Percentiles rank a stretch among this genome's conserved stretches.
phyloP scores from a whole-genome alignment of 2,329 filamentous ascomycete species.

The Penicillium freii region DNA sequence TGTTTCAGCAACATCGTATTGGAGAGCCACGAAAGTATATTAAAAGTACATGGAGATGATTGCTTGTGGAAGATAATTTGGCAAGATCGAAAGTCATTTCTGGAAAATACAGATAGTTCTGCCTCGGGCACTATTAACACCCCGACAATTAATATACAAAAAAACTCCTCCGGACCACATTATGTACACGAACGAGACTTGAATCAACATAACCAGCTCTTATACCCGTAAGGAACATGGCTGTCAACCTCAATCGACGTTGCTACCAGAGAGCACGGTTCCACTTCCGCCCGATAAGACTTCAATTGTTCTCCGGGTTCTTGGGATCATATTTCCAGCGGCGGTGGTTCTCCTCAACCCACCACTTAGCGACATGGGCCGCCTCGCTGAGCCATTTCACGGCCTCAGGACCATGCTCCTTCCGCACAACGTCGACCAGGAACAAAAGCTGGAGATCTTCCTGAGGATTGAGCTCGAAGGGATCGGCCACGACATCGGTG shows the following conservation, averaged over 20 bases:
- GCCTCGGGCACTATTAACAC: neutral
- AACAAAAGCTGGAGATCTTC: slow-evolving; percentile 33
- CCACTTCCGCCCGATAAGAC: too few relatives aligned
- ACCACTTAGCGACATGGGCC: slow-evolving; percentile 39
- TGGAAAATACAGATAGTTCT: neutral
- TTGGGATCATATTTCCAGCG: slow-evolving; percentile 20
- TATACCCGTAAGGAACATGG: neutral
- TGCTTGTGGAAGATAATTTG: neutral
- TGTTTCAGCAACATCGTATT: neutral
- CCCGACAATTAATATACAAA: neutral
- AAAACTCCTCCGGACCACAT: neutral
- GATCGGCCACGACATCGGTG: slow-evolving; percentile 36
- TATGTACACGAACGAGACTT: neutral
- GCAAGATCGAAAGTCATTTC: neutral
- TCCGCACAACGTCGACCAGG: slow-evolving; percentile 27
- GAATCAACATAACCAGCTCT: neutral
- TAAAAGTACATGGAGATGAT: neutral
- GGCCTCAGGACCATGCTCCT: slow-evolving; percentile 33
- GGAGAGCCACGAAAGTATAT: neutral
- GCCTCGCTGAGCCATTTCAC: slow-evolving; percentile 38
- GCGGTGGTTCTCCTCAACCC: slow-evolving; percentile 36
- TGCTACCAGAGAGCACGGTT: neutral
- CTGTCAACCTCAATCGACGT: neutral
- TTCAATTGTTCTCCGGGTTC: neutral
- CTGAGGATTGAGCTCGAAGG: slow-evolving; percentile 33